These are phyloP conservation scores for Solanum etuberosum DNA, from an alignment of 257 asterid genomes.

Conservation along the genomic window DNA sequence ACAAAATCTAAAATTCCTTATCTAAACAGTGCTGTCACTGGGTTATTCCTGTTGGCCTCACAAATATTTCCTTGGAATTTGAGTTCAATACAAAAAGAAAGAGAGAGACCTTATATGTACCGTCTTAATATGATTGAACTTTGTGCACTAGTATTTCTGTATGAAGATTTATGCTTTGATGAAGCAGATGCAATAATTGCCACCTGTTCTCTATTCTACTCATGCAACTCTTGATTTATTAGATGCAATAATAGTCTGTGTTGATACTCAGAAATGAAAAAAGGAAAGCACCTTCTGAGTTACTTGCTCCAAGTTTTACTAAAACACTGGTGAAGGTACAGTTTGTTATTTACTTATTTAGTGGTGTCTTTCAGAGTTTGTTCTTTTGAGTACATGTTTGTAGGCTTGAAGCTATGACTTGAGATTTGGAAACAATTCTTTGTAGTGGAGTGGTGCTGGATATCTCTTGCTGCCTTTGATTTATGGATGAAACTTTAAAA, in stretches of 20 bases:
- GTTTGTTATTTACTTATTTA: neutral
- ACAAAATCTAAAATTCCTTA: constrained; percentile 45
- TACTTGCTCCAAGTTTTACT: neutral
- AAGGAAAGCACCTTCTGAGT: neutral
- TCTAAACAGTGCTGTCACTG: neutral
- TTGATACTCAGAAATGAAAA: no score
- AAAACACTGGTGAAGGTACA: neutral
- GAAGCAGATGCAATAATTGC: constrained; percentile 13
- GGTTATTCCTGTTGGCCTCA: neutral
- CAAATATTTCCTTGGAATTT: neutral
- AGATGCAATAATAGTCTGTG: neutral
- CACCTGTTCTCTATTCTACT: neutral
- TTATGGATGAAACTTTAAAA: neutral
- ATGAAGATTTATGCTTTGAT: constrained; percentile 8
- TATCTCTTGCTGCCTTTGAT: neutral
- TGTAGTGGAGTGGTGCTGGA: neutral
- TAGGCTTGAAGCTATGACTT: neutral
- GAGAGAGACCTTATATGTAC: constrained; percentile 6
- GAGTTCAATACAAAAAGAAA: neutral
- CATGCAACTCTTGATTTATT: neutral
- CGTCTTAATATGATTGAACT: constrained; percentile 5
- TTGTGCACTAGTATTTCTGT: constrained; percentile 12
- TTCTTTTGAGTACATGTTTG: neutral
- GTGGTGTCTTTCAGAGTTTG: neutral
- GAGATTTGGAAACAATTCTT: neutral